Evolutionary conservation across 345 rosid genomes (phyloP), one percentile per base, ranked within the genome.

Genomic region (Garcia nutans): DNA sequence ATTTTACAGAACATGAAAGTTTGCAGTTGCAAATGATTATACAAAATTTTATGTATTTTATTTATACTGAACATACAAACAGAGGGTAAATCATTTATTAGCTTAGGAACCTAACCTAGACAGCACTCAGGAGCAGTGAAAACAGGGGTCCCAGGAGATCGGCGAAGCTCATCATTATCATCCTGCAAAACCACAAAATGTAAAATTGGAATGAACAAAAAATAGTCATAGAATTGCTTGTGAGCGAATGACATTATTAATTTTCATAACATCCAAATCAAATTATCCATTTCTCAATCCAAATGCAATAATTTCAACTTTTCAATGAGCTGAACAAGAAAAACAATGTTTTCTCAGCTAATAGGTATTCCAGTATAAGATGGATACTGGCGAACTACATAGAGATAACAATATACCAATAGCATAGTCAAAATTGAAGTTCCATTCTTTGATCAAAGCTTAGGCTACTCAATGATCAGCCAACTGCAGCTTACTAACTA

Each of bases 81-180:
- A 37, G 6, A 37, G 41, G 15, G 59, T 49, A 59, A 10, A 59
- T 28, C 42, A 55, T 65, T 67, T 33, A 59, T 45, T 20, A 73
- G 58, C 11, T 65, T 31, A 16, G 79, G 70, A 74, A 49, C 58
- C 84, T 79, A 72, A 96, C 98, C 98, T 78, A 92, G 81, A 84
- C 98, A 93, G 79, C 99, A 96, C 84, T 96, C 99, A 6, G 98
- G 99, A 58, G 99, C 99, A 76, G 99, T 96, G 85, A 92, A 96
- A 81, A 96, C 99, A 70, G 99, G 99, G 61, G 99, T 96, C 71
- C 99, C 99, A 16, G 99, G 99, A 76, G 99, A 96, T 12, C 98
- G 87, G 33, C 97, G 93, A 75, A 96, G 98, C 81, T 89, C 94
- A 86, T 96, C 99, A 80, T 92, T 87, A 75, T 89, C 93, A 87